These are phyloP conservation scores for Skeletonema menzelii DNA, from an alignment of 108 stramenopile species.

Conservation along the genomic window DNA sequence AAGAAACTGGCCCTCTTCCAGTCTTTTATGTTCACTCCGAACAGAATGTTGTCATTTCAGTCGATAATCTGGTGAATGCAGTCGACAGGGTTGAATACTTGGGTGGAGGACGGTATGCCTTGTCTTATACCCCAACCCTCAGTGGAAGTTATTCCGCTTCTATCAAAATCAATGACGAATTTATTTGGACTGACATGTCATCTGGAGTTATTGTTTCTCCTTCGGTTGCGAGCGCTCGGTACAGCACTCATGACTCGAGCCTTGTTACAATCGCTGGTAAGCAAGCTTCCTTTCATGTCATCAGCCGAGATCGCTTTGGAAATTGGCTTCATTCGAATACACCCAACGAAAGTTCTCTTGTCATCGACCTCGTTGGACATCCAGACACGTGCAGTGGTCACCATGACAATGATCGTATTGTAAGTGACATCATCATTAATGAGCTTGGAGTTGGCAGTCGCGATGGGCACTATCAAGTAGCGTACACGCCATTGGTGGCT, in stretches of 20 bases:
- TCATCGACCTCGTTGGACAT: conserved; percentile 32
- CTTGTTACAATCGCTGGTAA: conserved; percentile 61
- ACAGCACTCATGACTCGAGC: conserved; percentile 48
- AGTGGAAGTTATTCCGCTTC: conserved; percentile 60
- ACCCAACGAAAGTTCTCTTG: conserved; percentile 5
- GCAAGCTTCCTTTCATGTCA: conserved; percentile 54
- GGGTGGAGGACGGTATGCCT: conserved; percentile 53
- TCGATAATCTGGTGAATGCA: conserved; percentile 32
- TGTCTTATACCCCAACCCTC: conserved; percentile 69
- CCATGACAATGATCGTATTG: conserved; percentile 1
- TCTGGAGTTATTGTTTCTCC: conserved; percentile 56
- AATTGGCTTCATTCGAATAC: conserved; percentile 56
- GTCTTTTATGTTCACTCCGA: conserved; percentile 13
- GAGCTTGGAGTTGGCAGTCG: conserved; percentile 40
- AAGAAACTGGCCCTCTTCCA: conserved; percentile 19
- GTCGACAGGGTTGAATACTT: conserved; percentile 53
- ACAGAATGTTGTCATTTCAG: conserved; percentile 19
- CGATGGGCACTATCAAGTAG: conserved; percentile 58
- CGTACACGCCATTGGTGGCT: conserved; percentile 63
- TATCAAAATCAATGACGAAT: conserved; percentile 47
- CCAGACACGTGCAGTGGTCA: conserved; percentile 37
- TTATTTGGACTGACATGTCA: conserved; percentile 54
- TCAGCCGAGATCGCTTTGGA: conserved; percentile 70
- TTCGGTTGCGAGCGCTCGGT: conserved; percentile 49
- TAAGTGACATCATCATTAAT: not conserved